These are phyloP conservation scores for Cyclanthera cordifolia DNA, from an alignment of 306 rosid genomes.

Conservation along the genomic window DNA sequence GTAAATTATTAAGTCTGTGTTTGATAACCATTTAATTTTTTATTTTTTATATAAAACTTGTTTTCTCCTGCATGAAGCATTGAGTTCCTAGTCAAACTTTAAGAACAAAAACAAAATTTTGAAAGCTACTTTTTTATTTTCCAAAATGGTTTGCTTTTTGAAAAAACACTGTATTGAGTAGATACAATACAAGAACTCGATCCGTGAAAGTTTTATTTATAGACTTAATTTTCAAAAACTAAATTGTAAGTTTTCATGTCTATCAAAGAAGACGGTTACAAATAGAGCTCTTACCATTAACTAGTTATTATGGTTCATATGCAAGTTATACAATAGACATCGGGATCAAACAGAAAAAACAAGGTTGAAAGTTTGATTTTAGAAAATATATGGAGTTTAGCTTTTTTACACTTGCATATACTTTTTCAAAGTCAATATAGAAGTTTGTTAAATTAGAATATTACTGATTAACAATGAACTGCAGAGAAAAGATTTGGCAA, in stretches of 20 bases:
- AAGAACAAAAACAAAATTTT: no score
- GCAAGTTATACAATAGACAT: not conserved
- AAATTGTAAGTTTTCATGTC: not conserved
- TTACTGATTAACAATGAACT: not conserved
- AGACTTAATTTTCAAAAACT: no score
- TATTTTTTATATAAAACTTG: no score
- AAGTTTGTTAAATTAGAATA: not conserved
- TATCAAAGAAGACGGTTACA: not conserved
- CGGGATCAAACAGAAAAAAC: not conserved
- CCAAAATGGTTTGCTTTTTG: no score
- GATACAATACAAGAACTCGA: no score
- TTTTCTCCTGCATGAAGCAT: no score
- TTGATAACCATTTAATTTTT: no score
- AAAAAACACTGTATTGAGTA: no score
- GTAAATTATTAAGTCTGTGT: not conserved
- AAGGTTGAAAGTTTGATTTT: not conserved
- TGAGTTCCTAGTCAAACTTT: no score
- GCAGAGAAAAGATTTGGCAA: constrained; percentile 65
- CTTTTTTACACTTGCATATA: not conserved
- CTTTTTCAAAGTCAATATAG: not conserved
- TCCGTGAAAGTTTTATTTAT: no score
- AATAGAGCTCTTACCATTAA: not conserved
- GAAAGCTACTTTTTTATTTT: no score
- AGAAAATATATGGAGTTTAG: not conserved
- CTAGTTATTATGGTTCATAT: not conserved